Evolutionary conservation across 768 basidiomycete genomes (phyloP), one percentile per base, ranked within the genome.

Genomic region (Suillus hirtellus): DNA sequence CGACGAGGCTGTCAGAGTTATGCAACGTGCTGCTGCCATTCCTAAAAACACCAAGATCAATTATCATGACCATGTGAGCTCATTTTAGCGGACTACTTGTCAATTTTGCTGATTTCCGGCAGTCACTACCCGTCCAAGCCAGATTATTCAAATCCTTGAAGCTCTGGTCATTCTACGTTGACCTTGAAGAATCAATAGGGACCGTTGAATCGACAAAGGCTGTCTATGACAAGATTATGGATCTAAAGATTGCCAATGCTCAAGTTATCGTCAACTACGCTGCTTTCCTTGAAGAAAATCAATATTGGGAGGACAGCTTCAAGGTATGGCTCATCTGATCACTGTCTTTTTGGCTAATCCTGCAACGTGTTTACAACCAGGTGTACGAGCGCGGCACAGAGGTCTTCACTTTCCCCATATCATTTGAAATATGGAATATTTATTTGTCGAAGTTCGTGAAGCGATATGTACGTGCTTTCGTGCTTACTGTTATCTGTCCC

Each of bases 361-460:
- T 17, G 11, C 27, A 62, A 72, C 47, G 71, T 66, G 17, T 37
- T 58, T 34, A 46, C 53, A 44, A 44, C 6, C 56, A 92, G 91
- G 90, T 96, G 31, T 99, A 98, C 73, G 97, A 99, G 74, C 89
- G 96, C 31, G 97, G 97, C 54, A 94, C 96, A 11, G 96, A 99
- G 67, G 79, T 99, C 37, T 99, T 99, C 81, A 96, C 96, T 10
- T 99, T 93, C 82, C 97, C 97, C 0, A 88, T 99, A 65, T 96
- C 95, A 4, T 99, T 98, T 75, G 97, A 99, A 77, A 89, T 99
- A 66, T 99, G 97, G 96, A 99, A 99, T 75, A 97, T 97, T 60
- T 99, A 99, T 75, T 79, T 99, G 21, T 89, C 93, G 50, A 99
- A 99, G 77, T 99, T 99, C 74, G 86, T 96, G 64, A 95, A 94